phyloP scores from a whole-genome alignment of 257 asterid species.

The Solanum etuberosum region DNA sequence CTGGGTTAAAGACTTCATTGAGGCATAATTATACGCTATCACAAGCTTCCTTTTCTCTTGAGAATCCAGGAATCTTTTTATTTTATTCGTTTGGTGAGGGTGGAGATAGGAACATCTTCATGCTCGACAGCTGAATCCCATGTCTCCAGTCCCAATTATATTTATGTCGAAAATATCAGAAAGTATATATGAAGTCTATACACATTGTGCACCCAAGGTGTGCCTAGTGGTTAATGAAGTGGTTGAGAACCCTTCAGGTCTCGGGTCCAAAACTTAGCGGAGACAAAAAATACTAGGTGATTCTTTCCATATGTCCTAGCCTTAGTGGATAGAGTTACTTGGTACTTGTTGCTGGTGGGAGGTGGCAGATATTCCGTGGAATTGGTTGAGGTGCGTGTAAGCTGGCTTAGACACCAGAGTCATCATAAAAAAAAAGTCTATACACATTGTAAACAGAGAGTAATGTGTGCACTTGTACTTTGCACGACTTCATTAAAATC shows the following conservation, averaged over 20 bases:
- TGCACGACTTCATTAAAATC: background rate
- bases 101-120: background rate
- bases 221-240: background rate
- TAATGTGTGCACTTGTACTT: background rate
- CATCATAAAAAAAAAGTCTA: background rate
- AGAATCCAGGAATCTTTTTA: background rate
- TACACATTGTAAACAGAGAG: background rate
- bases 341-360: background rate
- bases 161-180: background rate
- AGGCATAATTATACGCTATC: background rate
- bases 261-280: background rate
- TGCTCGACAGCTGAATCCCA: rapidly evolving
- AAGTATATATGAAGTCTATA: background rate
- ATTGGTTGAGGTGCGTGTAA: background rate
- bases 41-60: background rate
- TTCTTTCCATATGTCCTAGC: background rate
- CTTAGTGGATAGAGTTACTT: background rate
- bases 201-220: background rate
- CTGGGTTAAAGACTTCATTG: background rate
- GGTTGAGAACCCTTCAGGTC: too few species aligned
- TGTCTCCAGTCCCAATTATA: background rate
- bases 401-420: background rate
- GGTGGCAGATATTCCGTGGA: background rate
- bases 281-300: background rate
- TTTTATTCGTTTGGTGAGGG: background rate